phyloP scores from a whole-genome alignment of 202 grass and related monocot genomes.

The Alloteropsis angusta region DNA sequence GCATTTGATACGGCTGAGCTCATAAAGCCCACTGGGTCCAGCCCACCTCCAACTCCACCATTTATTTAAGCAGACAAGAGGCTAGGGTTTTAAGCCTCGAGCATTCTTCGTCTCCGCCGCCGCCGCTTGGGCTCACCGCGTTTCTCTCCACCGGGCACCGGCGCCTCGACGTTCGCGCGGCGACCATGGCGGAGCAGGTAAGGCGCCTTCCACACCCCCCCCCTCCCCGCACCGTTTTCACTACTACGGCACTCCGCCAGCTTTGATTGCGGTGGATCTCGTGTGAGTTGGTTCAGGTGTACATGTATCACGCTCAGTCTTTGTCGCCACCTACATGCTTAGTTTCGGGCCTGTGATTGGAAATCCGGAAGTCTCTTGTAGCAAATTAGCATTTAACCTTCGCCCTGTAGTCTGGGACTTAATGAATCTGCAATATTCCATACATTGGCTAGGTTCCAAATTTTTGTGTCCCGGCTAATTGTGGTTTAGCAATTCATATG shows the following conservation, averaged over 20 bases:
- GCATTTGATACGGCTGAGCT: no score
- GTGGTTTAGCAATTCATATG: no score
- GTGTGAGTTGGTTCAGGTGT: not conserved
- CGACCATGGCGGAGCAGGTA: conserved; percentile 67
- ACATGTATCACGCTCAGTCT: not conserved
- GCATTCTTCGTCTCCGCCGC: conserved; percentile 25
- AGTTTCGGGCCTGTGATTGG: not conserved
- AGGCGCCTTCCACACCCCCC: not conserved
- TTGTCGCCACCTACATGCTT: not conserved
- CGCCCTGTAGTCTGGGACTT: not conserved
- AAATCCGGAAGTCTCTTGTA: not conserved
- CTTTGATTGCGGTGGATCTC: not conserved
- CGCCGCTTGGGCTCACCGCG: not conserved
- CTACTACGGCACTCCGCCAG: not conserved
- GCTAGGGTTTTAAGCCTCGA: conserved; percentile 26
- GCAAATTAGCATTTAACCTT: not conserved
- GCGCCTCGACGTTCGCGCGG: not conserved
- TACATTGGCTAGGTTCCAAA: not conserved
- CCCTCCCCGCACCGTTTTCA: no score
- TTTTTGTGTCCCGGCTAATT: not conserved
- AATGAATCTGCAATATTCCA: not conserved
- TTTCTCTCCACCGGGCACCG: not conserved
- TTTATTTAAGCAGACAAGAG: not conserved
- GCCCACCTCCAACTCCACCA: not conserved
- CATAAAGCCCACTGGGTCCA: not conserved